A percentile compares a stretch with the other conserved stretches of the same genome.
Conservation (phyloP, 2,329 filamentous ascomycete genomes). For the Phialophora macrospora region DNA sequence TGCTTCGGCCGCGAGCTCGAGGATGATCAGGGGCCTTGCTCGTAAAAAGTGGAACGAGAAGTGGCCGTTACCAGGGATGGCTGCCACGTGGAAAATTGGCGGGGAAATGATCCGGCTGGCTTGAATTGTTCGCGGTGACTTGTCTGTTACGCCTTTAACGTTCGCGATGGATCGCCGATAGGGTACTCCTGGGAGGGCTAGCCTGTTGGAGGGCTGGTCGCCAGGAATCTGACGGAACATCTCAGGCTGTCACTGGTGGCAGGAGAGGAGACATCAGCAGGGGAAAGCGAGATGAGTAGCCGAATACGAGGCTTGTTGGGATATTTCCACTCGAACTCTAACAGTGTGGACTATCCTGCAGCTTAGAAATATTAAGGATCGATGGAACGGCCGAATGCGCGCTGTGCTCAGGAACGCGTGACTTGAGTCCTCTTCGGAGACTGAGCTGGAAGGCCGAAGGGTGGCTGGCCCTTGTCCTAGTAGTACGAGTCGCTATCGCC, state of each 20-base stretch:
- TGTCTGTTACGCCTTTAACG: constrained; percentile 4
- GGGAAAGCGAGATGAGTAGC: constrained; percentile 21
- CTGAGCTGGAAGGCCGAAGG: neutral
- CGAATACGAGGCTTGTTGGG: constrained; percentile 21
- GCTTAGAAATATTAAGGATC: neutral
- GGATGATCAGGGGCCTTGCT: constrained; percentile 20
- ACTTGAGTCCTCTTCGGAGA: neutral
- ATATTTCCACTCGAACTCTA: neutral
- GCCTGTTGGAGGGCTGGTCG: neutral
- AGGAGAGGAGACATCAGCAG: constrained; percentile 5
- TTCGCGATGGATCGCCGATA: constrained; percentile 6
- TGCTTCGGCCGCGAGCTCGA: constrained; percentile 12
- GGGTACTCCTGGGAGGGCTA: constrained; percentile 2
- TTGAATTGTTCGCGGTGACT: constrained; percentile 5
- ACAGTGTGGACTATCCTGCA: neutral
- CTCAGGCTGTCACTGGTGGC: constrained; percentile 6
- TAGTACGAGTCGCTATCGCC: too few relatives aligned
- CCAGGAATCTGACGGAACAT: constrained; percentile 1
- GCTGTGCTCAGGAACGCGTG: neutral
- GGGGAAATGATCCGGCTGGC: constrained; percentile 23
- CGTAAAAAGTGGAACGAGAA: constrained; percentile 11
- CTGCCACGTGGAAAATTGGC: constrained; percentile 32
- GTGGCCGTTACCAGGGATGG: constrained; percentile 18
- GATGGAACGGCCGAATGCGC: neutral
- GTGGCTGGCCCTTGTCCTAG: neutral